A percentile compares a stretch with the other conserved stretches of the same genome.
Conservation (phyloP, 2,329 filamentous ascomycete species). For the Teratosphaeria destructans region DNA sequence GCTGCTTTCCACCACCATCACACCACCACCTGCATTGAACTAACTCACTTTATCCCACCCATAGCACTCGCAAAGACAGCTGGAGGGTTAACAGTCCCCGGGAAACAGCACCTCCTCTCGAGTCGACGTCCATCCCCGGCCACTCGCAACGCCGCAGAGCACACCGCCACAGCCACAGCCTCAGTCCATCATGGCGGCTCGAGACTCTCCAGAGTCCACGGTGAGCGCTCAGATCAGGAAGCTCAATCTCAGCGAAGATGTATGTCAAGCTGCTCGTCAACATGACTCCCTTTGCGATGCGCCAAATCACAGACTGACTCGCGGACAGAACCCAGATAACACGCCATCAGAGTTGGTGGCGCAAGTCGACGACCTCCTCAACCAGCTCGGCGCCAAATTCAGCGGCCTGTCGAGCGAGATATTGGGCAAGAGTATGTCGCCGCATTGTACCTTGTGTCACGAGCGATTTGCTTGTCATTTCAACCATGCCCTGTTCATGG, state of each 20-base stretch:
- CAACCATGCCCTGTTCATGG: too few relatives aligned
- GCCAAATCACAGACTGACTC: background rate
- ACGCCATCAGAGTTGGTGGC: slow-evolving; percentile 57
- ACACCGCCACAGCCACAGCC: background rate
- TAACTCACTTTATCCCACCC: too few relatives aligned
- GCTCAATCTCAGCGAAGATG: slow-evolving; percentile 9
- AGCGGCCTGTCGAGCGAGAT: slow-evolving; percentile 75
- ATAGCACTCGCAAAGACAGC: too few relatives aligned
- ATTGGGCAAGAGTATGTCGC: slow-evolving; percentile 67
- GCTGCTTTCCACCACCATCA: too few relatives aligned
- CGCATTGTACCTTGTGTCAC: background rate
- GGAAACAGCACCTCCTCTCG: too few relatives aligned
- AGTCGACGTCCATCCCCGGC: too few relatives aligned
- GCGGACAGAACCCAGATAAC: slow-evolving; percentile 28
- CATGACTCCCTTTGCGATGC: background rate
- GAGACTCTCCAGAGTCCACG: slow-evolving; percentile 5
- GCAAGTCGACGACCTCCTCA: slow-evolving; percentile 78
- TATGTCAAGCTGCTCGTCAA: background rate
- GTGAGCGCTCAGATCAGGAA: slow-evolving; percentile 11
- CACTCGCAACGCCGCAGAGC: too few relatives aligned
- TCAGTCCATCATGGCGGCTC: slow-evolving; percentile 6
- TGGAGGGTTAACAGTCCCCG: too few relatives aligned
- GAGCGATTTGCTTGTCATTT: background rate
- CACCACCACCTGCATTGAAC: too few relatives aligned
- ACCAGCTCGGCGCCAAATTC: slow-evolving; percentile 77